Percentiles rank a stretch among this genome's conserved stretches.
Conservation (phyloP, 164 flowering plant species). For the Macadamia tetraphylla region DNA sequence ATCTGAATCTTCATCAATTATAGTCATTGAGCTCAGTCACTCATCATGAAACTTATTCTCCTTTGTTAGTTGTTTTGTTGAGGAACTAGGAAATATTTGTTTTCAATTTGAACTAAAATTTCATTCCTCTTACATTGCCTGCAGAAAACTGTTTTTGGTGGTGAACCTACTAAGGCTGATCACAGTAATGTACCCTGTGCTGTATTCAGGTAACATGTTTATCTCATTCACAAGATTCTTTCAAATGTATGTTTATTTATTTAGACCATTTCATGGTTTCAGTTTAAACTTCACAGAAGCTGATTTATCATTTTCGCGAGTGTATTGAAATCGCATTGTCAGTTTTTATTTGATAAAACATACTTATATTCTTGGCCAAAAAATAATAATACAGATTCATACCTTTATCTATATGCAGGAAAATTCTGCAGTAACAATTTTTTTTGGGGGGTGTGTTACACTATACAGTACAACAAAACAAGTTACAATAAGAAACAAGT, state of each 20-base stretch:
- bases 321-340: too few relatives aligned
- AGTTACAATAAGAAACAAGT: too few relatives aligned
- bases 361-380: too few relatives aligned
- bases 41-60: background rate
- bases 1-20: background rate
- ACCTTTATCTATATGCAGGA: too few relatives aligned
- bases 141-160: conserved; percentile 89
- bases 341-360: too few relatives aligned
- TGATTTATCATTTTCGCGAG: too few relatives aligned
- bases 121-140: conserved; percentile 14
- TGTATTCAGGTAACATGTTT: conserved; percentile 65
- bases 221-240: background rate
- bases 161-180: conserved; percentile 67
- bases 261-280: background rate
- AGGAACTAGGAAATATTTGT: background rate
- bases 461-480: too few relatives aligned
- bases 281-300: background rate
- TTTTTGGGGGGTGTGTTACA: too few relatives aligned
- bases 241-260: background rate
- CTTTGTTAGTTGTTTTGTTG: background rate
- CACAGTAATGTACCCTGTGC: conserved; percentile 71
- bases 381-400: too few relatives aligned
- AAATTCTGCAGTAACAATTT: too few relatives aligned
- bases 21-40: background rate
- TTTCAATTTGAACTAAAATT: background rate